Evolutionary conservation across 2,329 filamentous ascomycete species (phyloP).

Genomic region (Cryphonectria japonica): DNA sequence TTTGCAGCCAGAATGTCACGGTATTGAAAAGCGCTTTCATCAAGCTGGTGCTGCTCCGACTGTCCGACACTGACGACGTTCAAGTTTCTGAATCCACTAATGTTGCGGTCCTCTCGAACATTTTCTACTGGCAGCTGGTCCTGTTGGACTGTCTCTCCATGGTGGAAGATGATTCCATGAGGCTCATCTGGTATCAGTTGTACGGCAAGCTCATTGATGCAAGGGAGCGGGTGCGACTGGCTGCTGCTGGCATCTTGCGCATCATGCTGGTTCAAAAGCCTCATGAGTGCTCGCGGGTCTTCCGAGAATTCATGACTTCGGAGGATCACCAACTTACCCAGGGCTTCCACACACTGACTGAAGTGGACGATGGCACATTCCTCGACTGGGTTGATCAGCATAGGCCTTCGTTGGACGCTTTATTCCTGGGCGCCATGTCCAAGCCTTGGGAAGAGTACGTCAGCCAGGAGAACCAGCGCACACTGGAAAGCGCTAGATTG

Average conservation of each 20-base stretch:
- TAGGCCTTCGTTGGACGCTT: conserved; percentile 73
- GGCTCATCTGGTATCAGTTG: conserved; percentile 87
- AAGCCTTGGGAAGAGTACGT: conserved; percentile 91
- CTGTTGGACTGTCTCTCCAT: conserved; percentile 77
- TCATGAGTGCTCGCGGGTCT: conserved; percentile 73
- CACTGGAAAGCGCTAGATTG: conserved; percentile 72
- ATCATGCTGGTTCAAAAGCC: conserved; percentile 94
- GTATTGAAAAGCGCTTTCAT: conserved; percentile 79
- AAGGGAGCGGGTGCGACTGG: conserved; percentile 67
- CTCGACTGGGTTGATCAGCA: conserved; percentile 86
- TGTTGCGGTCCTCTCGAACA: conserved; percentile 75
- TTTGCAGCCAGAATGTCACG: conserved; percentile 82
- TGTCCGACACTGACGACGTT: conserved; percentile 80
- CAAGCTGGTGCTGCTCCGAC: conserved; percentile 74
- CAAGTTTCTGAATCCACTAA: conserved; percentile 64
- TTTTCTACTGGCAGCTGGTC: conserved; percentile 95
- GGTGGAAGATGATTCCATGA: conserved; percentile 80
- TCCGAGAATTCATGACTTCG: conserved; percentile 71
- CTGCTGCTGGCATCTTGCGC: conserved; percentile 85
- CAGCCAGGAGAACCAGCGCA: conserved; percentile 76
- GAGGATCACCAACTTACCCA: conserved; percentile 58
- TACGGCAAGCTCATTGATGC: conserved; percentile 84
- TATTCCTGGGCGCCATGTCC: conserved; percentile 82
- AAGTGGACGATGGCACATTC: conserved; percentile 88
- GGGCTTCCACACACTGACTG: conserved; percentile 82